Evolutionary conservation across 2,329 filamentous ascomycete species (phyloP), one percentile per base, ranked within the genome.

Genomic region (Shiraia sp.): DNA sequence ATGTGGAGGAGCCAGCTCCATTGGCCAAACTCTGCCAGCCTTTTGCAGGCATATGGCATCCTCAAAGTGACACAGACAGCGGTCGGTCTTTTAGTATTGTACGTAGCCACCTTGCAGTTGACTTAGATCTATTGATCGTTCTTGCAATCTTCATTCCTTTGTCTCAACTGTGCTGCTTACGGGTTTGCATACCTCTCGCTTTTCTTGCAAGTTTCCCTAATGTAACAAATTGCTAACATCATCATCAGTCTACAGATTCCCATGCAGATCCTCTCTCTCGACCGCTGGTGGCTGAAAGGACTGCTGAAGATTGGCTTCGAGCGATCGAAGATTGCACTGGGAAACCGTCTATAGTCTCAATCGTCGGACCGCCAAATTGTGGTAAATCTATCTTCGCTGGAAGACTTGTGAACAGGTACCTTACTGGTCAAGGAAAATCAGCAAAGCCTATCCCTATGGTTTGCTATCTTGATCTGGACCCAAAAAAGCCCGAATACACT

Each of bases 331-430:
- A 72, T 65, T 34, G 69, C 65, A 27, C 62, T 23, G 37, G 63
- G 59, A 10, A 64, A 57, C 6, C 62, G 67, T 32, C 66, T 66
- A 2, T 71, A 73, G 72, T 81, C 6, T 72, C 90, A 47, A 72
- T 89, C 2, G 84, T 84, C 35, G 87, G 87, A 0, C 80, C 85
- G 0, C 87, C 89, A 50, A 83, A 80, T 1, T 82, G 86, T 2
- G 87, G 87, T 2, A 91, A 91, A 59, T 90, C 87, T 1, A 90
- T 86, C 0, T 87, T 90, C 61, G 79, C 80, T 10, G 81, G 79
- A 33, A 66, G 89, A 4, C 71, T 91, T 2, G 70, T 78, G 7
- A 91, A 91, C 57, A 78, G 81, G 9, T 70, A 88, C 7, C 66
- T 88, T n/a, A 86, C 82, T 3, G 66, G 72, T 32, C 49, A 62